These are phyloP conservation scores for Sordariomycetes sp. DNA, from an alignment of 2,329 filamentous ascomycete species.

Conservation along the genomic window DNA sequence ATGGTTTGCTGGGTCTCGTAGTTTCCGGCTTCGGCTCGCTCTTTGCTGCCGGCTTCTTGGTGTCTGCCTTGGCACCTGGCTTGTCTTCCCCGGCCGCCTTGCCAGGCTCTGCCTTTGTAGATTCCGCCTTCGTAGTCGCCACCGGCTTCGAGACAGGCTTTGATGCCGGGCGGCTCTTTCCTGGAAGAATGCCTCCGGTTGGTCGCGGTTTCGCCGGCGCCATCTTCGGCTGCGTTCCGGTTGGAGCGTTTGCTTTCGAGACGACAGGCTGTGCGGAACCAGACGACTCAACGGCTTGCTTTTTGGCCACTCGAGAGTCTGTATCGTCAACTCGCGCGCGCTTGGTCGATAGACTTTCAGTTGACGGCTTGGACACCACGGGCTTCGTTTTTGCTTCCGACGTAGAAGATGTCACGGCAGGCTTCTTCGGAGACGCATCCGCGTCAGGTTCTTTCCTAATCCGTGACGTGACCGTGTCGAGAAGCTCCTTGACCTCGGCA, in stretches of 20 bases:
- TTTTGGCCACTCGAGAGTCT: constrained; percentile 28
- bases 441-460: constrained; percentile 20
- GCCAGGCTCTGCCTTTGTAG: constrained; percentile 10
- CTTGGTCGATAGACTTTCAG: constrained; percentile 20
- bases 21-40: constrained; percentile 13
- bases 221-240: neutral
- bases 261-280: constrained; percentile 10
- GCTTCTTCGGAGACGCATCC: constrained; percentile 11
- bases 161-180: constrained; percentile 31
- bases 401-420: constrained; percentile 6
- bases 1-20: constrained; percentile 16
- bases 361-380: constrained; percentile 16
- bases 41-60: constrained; percentile 12
- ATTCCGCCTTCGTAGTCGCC: constrained; percentile 9
- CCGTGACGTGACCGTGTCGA: constrained; percentile 44
- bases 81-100: constrained; percentile 18
- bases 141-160: constrained; percentile 32
- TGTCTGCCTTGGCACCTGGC: constrained; percentile 11
- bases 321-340: constrained; percentile 27
- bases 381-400: constrained; percentile 19
- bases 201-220: constrained; percentile 14
- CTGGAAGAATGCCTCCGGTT: constrained; percentile 26
- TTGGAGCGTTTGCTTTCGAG: neutral
- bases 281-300: constrained; percentile 27
- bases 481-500: constrained; percentile 49